These are phyloP conservation scores for Ballota nigra DNA, from an alignment of 257 asterid genomes.

Conservation along the genomic window DNA sequence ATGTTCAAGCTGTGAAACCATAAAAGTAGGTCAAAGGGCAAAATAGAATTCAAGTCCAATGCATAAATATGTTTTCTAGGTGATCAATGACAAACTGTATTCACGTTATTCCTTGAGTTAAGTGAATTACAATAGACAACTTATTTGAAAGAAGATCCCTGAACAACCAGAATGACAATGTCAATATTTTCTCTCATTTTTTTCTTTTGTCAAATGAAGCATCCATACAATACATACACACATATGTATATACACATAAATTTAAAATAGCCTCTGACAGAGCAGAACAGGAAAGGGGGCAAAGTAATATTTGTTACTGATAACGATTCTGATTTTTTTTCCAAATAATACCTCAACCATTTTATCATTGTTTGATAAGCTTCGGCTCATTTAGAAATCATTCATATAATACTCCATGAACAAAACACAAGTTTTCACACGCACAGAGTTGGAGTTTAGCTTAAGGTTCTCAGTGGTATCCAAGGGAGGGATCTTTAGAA, in stretches of 20 bases:
- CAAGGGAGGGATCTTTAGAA: constrained; percentile 6
- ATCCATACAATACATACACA: constrained; percentile 1
- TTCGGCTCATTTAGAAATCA: background rate
- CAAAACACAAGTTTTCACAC: constrained; percentile 1
- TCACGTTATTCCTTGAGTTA: background rate
- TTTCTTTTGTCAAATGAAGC: background rate
- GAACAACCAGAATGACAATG: constrained; percentile 8
- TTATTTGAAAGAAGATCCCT: constrained; percentile 12
- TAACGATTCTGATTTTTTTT: background rate
- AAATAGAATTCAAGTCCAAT: background rate
- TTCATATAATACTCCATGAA: background rate
- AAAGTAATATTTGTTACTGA: background rate
- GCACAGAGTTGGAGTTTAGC: background rate
- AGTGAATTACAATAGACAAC: constrained; percentile 10
- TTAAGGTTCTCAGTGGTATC: background rate
- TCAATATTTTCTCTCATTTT: background rate
- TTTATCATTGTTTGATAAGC: background rate
- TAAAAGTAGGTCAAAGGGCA: constrained; percentile 10
- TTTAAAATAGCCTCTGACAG: background rate
- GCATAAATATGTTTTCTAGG: background rate
- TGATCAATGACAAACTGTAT: constrained; percentile 7
- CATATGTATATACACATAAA: background rate
- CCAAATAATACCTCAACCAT: constrained; percentile 16
- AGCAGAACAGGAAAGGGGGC: constrained; percentile 1
- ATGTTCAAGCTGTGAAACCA: constrained; percentile 63